These are phyloP conservation scores for Podospora australis DNA, from an alignment of 495 filamentous ascomycete genomes.

Conservation along the genomic window DNA sequence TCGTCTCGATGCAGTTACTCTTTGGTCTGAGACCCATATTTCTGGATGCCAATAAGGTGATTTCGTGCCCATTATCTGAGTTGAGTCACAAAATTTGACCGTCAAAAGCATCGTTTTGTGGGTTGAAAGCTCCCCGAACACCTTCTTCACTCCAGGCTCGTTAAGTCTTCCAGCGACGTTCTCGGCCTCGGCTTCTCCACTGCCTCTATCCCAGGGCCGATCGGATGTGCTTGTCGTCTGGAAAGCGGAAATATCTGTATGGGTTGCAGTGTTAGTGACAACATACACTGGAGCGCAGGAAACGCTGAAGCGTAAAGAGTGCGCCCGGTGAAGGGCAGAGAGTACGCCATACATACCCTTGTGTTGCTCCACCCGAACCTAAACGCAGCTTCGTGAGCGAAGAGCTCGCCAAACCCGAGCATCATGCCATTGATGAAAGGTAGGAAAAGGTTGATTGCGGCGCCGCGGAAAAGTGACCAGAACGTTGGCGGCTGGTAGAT, in stretches of 20 bases:
- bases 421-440: slow-evolving; percentile 98
- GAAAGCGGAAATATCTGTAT: slow-evolving; percentile 44
- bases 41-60: too few relatives aligned
- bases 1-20: too few relatives aligned
- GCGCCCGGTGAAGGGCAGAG: not conserved
- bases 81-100: too few relatives aligned
- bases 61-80: too few relatives aligned
- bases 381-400: slow-evolving; percentile 93
- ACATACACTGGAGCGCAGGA: not conserved
- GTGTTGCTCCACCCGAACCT: slow-evolving; percentile 87
- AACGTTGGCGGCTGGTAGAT: slow-evolving; percentile 84
- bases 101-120: not conserved
- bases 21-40: too few relatives aligned
- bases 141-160: slow-evolving; percentile 46
- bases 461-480: slow-evolving; percentile 77
- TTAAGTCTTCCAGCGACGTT: slow-evolving; percentile 37
- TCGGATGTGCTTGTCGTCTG: slow-evolving; percentile 36
- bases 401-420: slow-evolving; percentile 93
- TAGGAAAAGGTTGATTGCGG: slow-evolving; percentile 88
- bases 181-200: slow-evolving; percentile 32
- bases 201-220: slow-evolving; percentile 50
- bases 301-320: too few relatives aligned
- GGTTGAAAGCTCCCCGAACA: not conserved
- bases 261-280: not conserved
- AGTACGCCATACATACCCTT: slow-evolving; percentile 55